Base-by-base conservation (phyloP, 768 basidiomycete species). In the Pleurotus salmoneostramineus region DNA sequence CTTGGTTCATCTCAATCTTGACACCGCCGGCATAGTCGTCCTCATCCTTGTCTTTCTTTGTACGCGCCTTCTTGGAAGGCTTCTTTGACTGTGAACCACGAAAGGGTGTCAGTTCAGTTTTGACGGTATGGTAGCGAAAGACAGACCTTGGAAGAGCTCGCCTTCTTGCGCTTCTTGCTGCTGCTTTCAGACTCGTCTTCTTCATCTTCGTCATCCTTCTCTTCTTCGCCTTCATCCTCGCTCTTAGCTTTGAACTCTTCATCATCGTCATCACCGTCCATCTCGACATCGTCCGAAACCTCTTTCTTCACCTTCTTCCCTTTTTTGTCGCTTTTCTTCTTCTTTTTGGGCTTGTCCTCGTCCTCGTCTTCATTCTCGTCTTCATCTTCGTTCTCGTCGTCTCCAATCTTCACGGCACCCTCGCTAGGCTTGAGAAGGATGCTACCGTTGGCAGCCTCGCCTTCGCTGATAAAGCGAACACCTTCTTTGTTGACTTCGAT, bases 401-500 rank as follows among this genome's bases (percentile, higher is more conserved):
- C 65, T 65, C 62, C 76, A 61, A 64, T 74, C 67, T 61, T 80
- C 27, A 75, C 76, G 50, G 76, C 74, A 27, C 76, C 79, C 6
- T 88, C 88, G 4, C 82, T 81, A 63, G 89, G 91, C 68, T 89
- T 88, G 47, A 99, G 73, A 15, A 97, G 74, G 2, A 98, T 87
- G 67, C 76, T 89, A 1, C 93, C 95, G 61, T 92, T 94, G 8
- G 96, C 96, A 2, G 93, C 84, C 73, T 99, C 97, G 45, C 97
- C 97, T 35, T 98, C 97, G 50, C 87, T 84, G 14, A 86, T 82
- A 70, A 99, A 99, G 32, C 94, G 81, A 5, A 98, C 89, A 50
- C 97, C 97, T 67, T 98, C 96, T 69, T 98, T 98, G 60, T 84
- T 84, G 42, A 97, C 93, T 64, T 98, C 96, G 69, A 99, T 96